phyloP scores from a whole-genome alignment of 495 filamentous ascomycete species.

The Clavariopsis aquatica region DNA sequence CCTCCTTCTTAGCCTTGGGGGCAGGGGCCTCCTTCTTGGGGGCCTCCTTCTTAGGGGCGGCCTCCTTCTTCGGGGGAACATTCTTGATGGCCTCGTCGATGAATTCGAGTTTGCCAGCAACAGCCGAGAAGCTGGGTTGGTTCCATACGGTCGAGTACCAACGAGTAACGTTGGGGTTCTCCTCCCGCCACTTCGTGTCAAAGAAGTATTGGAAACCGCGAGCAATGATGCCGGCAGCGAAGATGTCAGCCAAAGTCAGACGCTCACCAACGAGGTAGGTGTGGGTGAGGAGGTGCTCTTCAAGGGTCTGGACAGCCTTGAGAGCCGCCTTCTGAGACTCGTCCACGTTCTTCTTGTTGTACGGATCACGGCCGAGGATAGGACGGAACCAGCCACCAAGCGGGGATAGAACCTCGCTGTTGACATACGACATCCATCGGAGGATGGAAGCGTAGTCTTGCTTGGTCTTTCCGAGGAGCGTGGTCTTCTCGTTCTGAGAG shows the following conservation, averaged over 20 bases:
- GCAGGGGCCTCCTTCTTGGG: slow-evolving; percentile 54
- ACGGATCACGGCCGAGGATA: slow-evolving; percentile 74
- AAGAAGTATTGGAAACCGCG: slow-evolving; percentile 86
- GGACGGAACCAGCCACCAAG: slow-evolving; percentile 88
- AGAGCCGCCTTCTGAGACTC: slow-evolving; percentile 66
- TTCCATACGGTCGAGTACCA: slow-evolving; percentile 95
- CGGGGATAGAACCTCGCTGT: slow-evolving; percentile 74
- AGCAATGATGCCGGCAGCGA: slow-evolving; percentile 71
- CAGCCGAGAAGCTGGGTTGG: slow-evolving; percentile 83
- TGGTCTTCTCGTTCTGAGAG: slow-evolving; percentile 99
- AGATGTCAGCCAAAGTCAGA: slow-evolving; percentile 93
- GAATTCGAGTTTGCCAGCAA: slow-evolving; percentile 70
- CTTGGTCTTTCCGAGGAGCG: slow-evolving; percentile 98
- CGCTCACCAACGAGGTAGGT: slow-evolving; percentile 98
- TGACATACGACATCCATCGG: slow-evolving; percentile 92
- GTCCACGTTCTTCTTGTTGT: slow-evolving; percentile 98
- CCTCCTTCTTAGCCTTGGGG: slow-evolving; percentile 40
- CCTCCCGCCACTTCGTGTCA: slow-evolving; percentile 79
- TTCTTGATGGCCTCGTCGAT: slow-evolving; percentile 87
- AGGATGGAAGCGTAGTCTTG: slow-evolving; percentile 98
- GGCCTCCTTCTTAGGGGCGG: slow-evolving; percentile 63
- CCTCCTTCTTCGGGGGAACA: slow-evolving; percentile 83
- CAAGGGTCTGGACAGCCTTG: slow-evolving; percentile 69
- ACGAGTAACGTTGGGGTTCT: slow-evolving; percentile 80
- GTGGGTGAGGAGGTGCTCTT: slow-evolving; percentile 85